A percentile compares a stretch with the other conserved stretches of the same genome.
Conservation (phyloP, 2,329 filamentous ascomycete species). For the Pseudophaeomoniella oleicola region DNA sequence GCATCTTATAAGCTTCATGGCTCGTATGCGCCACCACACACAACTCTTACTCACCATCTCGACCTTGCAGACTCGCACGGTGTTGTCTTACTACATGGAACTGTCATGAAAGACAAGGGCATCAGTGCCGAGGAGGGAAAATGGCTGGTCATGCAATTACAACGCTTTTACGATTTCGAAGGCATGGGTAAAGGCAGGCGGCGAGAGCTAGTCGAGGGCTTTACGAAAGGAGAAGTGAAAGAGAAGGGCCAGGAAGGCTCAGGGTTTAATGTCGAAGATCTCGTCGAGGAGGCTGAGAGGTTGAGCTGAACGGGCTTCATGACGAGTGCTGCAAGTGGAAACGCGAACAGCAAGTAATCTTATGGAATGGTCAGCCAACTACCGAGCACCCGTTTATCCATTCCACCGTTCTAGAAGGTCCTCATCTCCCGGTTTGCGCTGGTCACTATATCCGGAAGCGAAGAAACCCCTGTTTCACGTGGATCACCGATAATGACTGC, state of each 20-base stretch:
- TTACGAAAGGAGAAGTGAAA: conserved; percentile 54
- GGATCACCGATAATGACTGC: no score
- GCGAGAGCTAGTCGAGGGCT: conserved; percentile 63
- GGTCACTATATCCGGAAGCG: no score
- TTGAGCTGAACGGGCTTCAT: conserved; percentile 37
- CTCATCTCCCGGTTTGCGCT: no score
- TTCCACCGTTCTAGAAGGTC: no score
- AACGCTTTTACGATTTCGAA: conserved; percentile 67
- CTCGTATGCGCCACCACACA: conserved; percentile 83
- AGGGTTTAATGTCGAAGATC: conserved; percentile 65
- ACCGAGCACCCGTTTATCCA: no score
- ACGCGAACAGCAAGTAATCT: no score
- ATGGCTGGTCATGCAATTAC: conserved; percentile 83
- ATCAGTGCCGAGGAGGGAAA: conserved; percentile 68
- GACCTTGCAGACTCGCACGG: conserved; percentile 63
- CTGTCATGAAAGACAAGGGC: conserved; percentile 60
- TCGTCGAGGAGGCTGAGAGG: conserved; percentile 83
- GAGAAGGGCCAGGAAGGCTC: conserved; percentile 14
- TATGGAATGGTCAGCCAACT: no score
- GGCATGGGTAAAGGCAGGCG: conserved; percentile 44
- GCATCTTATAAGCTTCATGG: conserved; percentile 85
- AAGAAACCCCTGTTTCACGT: no score
- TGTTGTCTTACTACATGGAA: conserved; percentile 74
- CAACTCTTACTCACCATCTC: conserved; percentile 79
- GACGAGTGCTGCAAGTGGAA: no score